These are phyloP conservation scores for Colletotrichum caudatum DNA, from an alignment of 2,329 filamentous ascomycete species.

Conservation along the genomic window DNA sequence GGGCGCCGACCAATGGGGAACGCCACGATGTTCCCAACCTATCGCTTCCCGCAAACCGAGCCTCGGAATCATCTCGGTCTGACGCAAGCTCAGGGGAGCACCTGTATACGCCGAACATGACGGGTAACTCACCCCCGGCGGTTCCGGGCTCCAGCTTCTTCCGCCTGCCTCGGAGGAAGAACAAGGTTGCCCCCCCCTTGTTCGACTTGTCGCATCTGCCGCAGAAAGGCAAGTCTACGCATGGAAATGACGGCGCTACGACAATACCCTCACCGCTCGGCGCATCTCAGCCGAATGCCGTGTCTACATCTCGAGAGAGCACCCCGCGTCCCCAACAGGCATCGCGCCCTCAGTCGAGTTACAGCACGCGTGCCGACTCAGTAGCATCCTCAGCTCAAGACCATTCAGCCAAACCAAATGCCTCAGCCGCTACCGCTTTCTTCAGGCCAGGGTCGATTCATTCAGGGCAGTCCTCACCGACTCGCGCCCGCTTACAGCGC, in stretches of 20 bases:
- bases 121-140: constrained; percentile 59
- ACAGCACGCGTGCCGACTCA: constrained; percentile 37
- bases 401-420: constrained; percentile 49
- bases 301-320: constrained; percentile 26
- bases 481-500: constrained; percentile 68
- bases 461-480: constrained; percentile 76
- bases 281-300: constrained; percentile 30
- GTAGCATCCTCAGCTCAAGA: constrained; percentile 50
- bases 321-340: constrained; percentile 29
- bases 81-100: constrained; percentile 84
- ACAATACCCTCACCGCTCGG: constrained; percentile 60
- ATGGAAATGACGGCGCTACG: constrained; percentile 48
- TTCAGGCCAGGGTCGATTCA: constrained; percentile 62
- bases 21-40: constrained; percentile 27
- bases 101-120: constrained; percentile 71
- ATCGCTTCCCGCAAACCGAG: constrained; percentile 29
- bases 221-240: constrained; percentile 68
- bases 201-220: constrained; percentile 91
- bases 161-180: constrained; percentile 80
- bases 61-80: constrained; percentile 83
- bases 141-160: constrained; percentile 81
- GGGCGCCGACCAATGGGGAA: constrained; percentile 45
- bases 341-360: constrained; percentile 40
- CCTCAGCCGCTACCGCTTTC: constrained; percentile 63
- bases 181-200: constrained; percentile 78